Base-by-base conservation (phyloP, 2,329 filamentous ascomycete genomes). In the Botrytis aclada region DNA sequence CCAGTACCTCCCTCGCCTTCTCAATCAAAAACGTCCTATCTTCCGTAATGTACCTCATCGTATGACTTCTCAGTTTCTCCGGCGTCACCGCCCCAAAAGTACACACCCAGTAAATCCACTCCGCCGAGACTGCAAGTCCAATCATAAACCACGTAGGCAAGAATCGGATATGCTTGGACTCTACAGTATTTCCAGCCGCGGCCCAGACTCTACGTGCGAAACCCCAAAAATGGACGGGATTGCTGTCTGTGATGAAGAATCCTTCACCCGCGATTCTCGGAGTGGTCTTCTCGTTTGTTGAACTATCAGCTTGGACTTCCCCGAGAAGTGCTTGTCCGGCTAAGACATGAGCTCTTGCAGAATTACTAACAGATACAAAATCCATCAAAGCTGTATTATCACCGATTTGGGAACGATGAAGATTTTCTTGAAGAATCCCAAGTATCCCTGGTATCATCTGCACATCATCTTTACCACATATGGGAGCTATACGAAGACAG, bases 171-270 rank as follows among this genome's bases (percentile, higher is more conserved):
- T 74, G 64, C 14, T 72, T 58, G n/a, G 62, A 25, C 25, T 71
- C 67, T 4, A 74, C 62, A 1, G 69, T 64, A 20, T 74, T 61
- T 1, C 75, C 76, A 0, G 9, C 9, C 12, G 45, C 45, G 20
- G 22, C 45, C 45, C 45, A 75, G 16, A 75, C 51, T 34, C 72
- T 76, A 9, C 74, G 62, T 0, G 73, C 72, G 51, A 77, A 76
- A n/a, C 79, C 77, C 77, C 80, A 83, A 41, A 82, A 82, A 0
- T 76, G 77, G 10, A 81, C 72, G 0, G 79, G 79, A 1, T 75
- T 66, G 0, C 80, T 80, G 56, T 83, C 82, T 1, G 81, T 80
- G 64, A 82, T 77, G 70, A 82, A 82, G 75, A 83, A 83, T 0
- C 78, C 80, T 73, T 83, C 78, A 10, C 82, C 82, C 0, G 78